These are phyloP conservation scores for Porcisia deanei DNA, from an alignment of 208 protist species.

Conservation along the genomic window DNA sequence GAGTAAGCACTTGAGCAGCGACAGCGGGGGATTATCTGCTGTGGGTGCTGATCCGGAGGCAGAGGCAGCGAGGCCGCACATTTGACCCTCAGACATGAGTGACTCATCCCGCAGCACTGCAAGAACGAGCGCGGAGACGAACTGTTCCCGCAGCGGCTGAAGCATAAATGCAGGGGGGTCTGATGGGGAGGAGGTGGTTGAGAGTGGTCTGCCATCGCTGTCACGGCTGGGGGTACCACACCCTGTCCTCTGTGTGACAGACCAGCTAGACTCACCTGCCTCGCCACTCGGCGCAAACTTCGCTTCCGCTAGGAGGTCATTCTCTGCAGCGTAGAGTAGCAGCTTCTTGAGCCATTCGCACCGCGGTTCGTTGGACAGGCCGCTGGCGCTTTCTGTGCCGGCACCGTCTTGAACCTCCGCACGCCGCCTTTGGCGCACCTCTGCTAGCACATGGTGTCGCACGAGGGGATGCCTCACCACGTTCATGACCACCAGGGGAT, in stretches of 20 bases:
- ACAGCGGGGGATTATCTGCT: background rate
- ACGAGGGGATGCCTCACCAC: slow-evolving; percentile 21
- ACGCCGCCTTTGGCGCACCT: background rate
- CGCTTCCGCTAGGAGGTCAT: background rate
- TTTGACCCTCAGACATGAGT: background rate
- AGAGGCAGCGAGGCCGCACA: background rate
- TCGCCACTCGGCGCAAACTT: background rate
- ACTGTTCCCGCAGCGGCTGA: background rate
- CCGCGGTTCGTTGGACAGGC: background rate
- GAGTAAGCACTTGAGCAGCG: background rate
- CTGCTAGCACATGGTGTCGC: slow-evolving; percentile 3
- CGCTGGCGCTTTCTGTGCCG: background rate
- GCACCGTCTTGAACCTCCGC: background rate
- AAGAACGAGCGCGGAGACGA: slow-evolving; percentile 12
- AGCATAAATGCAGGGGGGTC: background rate
- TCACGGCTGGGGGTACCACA: background rate
- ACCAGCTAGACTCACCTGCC: background rate
- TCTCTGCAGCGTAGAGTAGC: background rate
- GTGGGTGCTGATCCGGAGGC: background rate
- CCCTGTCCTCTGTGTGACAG: background rate
- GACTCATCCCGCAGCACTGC: slow-evolving; percentile 22
- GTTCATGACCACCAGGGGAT: slow-evolving; percentile 4
- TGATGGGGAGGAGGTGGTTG: background rate
- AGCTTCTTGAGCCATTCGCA: slow-evolving; percentile 7
- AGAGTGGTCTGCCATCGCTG: too few relatives aligned